Base-by-base conservation (phyloP, 257 asterid species). In the Coffea canephora region DNA sequence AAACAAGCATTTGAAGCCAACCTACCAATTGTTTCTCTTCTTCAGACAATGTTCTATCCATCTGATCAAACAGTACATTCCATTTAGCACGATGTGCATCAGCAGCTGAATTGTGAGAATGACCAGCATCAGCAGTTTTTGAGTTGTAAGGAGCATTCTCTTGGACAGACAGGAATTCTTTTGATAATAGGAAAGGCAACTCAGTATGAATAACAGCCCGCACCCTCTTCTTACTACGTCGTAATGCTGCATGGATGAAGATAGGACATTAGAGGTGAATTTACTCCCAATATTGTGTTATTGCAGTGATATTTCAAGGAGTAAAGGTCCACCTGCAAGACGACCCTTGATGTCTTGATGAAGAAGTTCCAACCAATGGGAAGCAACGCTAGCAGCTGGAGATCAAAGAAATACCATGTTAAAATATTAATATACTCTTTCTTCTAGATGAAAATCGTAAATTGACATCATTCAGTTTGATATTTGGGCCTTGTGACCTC, bases 291-390 rank as follows among this genome's bases (percentile, higher is more conserved):
- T 4, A 78, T 39, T 39, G 43, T 39, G 43, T 39, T 39, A n/a
- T 48, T 49, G 64, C 41, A 79, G 3, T 34, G 67, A 82, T 41
- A 13, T 75, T 73, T 73, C 34, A 6, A 77, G 70, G 78, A 76
- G 72, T 72, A 46, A 74, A 82, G 75, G 34, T 70, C 6, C 82
- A 89, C 99, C 98, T 61, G 97, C 90, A 80, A 96, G 96, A 45
- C 99, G 98, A 21, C 97, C 97, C 82, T 72, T 87, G 46, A 91
- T 88, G 84, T 96, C 99, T 85, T 92, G 98, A 80, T 84, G 89
- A 84, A 96, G 90, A 85, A 96, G 96, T 64, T 91, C 99, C 95
- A 96, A 80, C 99, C 99, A 96, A 57, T 94, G 98, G 41, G 96
- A 90, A 84, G 99, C 99, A 49, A 93, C 90, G 83, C 87, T 91